A percentile compares a stretch with the other conserved stretches of the same genome.
These are phyloP conservation scores for Aspergillus pseudotamarii DNA, from an alignment of 2,329 filamentous ascomycete species.

Conservation along the genomic window DNA sequence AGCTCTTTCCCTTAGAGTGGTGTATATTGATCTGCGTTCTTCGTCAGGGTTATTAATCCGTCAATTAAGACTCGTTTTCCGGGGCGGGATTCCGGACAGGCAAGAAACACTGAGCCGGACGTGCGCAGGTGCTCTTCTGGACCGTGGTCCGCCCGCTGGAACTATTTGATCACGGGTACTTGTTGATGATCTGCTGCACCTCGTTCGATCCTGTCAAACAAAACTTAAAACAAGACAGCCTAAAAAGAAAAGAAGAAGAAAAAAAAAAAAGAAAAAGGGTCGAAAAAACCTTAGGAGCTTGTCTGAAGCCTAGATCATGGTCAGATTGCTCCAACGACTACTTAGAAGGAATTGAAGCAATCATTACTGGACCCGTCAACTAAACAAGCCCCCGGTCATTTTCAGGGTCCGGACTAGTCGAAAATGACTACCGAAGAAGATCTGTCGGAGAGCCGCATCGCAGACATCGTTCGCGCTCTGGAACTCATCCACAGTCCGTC, in stretches of 20 bases:
- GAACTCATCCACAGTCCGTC: slow-evolving; percentile 82
- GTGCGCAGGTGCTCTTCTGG: slow-evolving; percentile 9
- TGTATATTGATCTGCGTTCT: neutral
- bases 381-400: neutral
- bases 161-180: slow-evolving; percentile 4
- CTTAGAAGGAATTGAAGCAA: slow-evolving; percentile 12
- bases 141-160: slow-evolving; percentile 11
- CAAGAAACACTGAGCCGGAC: neutral
- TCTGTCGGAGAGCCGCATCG: slow-evolving; percentile 40
- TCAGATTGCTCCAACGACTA: slow-evolving; percentile 15
- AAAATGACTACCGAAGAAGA: slow-evolving; percentile 40
- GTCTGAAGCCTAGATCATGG: slow-evolving; percentile 17
- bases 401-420: neutral
- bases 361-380: neutral
- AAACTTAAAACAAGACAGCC: neutral
- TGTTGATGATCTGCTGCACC: neutral
- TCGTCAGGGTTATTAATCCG: neutral
- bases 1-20: neutral
- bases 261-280: neutral
- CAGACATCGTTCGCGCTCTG: slow-evolving; percentile 76
- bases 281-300: neutral
- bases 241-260: neutral
- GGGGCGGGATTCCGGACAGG: neutral
- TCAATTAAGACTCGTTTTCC: neutral
- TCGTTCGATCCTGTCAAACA: neutral